Base-by-base conservation (phyloP, 495 filamentous ascomycete species). In the Cenococcum geophilum region DNA sequence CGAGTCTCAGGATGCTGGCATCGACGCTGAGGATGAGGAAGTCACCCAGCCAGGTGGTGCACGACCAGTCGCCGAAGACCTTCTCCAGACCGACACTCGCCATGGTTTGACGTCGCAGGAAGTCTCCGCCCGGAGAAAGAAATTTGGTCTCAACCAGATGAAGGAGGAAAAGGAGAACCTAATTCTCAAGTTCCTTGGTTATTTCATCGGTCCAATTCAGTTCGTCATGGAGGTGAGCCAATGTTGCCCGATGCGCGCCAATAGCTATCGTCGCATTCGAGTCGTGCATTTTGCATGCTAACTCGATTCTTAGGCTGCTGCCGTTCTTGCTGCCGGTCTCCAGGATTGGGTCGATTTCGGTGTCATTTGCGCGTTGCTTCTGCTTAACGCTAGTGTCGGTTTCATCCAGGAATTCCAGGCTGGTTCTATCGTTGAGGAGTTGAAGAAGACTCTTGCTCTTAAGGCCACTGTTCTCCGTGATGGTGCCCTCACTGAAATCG, bases 361-460 rank as follows among this genome's bases (percentile, higher is more conserved):
- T 82, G 87, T 89, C 72, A 89, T 89, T 66, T 85, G 83, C 75
- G 87, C 74, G 59, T 75, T 89, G 42, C 75, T 89, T 27, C 72
- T 89, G 50, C 84, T 95, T 67, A 96, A 96, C 75, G 91, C 91
- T 48, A 73, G 75, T 55, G 90, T 95, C 65, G 88, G 90, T 77
- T 96, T 92, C 76, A 74, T 87, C 51, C 91, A 96, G 73, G 91
- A 96, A 76, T 92, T 80, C 76, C 87, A 92, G 73, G 91, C 91
- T 66, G 90, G 88, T 71, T 91, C 88, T 55, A 92, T 95, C 60
- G 91, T 95, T 76, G 87, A 90, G n/a, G 87, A 89, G 68, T 77
- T 96, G 72, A 93, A 93, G 80, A 89, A 92, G 76, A 92, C 87
- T 23, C 83, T 96, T 42, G 89, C 91, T 53, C 81, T 92, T 32